A percentile compares a stretch with the other conserved stretches of the same genome.
These are phyloP conservation scores for Gentiana straminea DNA, from an alignment of 257 asterid species.

Conservation along the genomic window DNA sequence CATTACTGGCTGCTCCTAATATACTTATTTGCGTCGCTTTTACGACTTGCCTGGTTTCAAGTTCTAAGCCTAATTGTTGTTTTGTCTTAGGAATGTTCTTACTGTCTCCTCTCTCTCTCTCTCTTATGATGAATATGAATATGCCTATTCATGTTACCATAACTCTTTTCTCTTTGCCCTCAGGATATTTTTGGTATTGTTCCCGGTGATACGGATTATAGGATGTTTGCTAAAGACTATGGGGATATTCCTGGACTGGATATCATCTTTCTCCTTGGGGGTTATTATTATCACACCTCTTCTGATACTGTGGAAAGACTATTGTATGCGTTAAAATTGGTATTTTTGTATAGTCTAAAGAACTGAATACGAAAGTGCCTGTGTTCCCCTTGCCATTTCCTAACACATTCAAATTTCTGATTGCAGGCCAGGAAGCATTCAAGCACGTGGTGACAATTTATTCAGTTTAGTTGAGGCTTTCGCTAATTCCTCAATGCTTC, in stretches of 20 bases:
- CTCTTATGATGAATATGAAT: constrained; percentile 6
- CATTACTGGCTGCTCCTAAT: too few relatives aligned
- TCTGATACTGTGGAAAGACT: constrained; percentile 97
- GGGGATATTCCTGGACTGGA: constrained; percentile 99
- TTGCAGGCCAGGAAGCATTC: constrained; percentile 95
- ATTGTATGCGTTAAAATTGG: constrained; percentile 73
- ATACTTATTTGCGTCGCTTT: too few relatives aligned
- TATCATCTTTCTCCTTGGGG: constrained; percentile 91
- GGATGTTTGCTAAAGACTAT: constrained; percentile 81
- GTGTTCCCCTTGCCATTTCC: constrained; percentile 15
- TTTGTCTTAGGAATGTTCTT: too few relatives aligned
- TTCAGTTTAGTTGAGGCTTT: constrained; percentile 67
- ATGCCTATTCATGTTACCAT: too few relatives aligned
- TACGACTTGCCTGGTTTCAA: too few relatives aligned
- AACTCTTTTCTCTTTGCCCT: constrained; percentile 9
- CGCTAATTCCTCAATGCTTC: constrained; percentile 65
- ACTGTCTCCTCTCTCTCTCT: not conserved
- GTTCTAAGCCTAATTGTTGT: too few relatives aligned
- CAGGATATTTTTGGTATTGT: constrained; percentile 86
- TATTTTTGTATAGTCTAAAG: constrained; percentile 40
- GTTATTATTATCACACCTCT: constrained; percentile 91
- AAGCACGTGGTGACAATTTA: constrained; percentile 96
- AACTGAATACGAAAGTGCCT: constrained; percentile 14
- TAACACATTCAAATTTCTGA: constrained; percentile 19
- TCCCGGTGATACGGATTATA: constrained; percentile 98